phyloP scores from a whole-genome alignment of 2,329 filamentous ascomycete species.

The Phialemoniopsis sp. region DNA sequence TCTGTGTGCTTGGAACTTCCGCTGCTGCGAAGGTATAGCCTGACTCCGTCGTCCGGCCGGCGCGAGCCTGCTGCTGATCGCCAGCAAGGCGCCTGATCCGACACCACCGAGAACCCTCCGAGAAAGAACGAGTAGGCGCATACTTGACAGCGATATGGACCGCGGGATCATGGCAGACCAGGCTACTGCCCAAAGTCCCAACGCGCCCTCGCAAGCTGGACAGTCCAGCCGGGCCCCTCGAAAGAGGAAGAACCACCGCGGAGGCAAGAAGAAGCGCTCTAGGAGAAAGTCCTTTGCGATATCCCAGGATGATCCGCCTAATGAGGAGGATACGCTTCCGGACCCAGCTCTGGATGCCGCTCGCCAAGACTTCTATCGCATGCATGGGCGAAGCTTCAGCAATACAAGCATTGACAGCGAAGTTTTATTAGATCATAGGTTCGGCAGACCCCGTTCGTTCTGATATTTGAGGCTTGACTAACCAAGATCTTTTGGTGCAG shows the following conservation, averaged over 20 bases:
- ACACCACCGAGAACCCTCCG: too few relatives aligned
- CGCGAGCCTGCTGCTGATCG: too few relatives aligned
- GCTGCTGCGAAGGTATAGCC: too few relatives aligned
- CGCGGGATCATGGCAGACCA: too few relatives aligned
- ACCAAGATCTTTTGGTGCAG: slow-evolving; percentile 28
- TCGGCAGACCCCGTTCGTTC: slow-evolving; percentile 14
- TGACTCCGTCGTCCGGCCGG: too few relatives aligned
- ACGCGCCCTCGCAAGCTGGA: slow-evolving; percentile 3
- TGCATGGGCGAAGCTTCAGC: slow-evolving; percentile 60
- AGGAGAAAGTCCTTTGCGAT: slow-evolving; percentile 78
- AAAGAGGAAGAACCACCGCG: slow-evolving; percentile 72
- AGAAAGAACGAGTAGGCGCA: too few relatives aligned
- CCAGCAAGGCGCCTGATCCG: too few relatives aligned
- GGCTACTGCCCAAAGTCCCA: too few relatives aligned
- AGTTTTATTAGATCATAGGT: slow-evolving; percentile 82
- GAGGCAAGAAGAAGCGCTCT: slow-evolving; percentile 66
- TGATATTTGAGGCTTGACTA: slow-evolving; percentile 4
- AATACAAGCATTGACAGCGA: slow-evolving; percentile 87
- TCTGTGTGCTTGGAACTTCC: too few relatives aligned
- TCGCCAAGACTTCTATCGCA: slow-evolving; percentile 42
- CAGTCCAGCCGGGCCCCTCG: slow-evolving; percentile 13
- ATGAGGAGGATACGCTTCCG: slow-evolving; percentile 16
- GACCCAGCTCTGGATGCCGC: slow-evolving; percentile 17
- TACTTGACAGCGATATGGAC: too few relatives aligned
- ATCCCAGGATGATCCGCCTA: slow-evolving; percentile 50